Conservation (phyloP, 164 flowering plant genomes). For the Santalum album region DNA sequence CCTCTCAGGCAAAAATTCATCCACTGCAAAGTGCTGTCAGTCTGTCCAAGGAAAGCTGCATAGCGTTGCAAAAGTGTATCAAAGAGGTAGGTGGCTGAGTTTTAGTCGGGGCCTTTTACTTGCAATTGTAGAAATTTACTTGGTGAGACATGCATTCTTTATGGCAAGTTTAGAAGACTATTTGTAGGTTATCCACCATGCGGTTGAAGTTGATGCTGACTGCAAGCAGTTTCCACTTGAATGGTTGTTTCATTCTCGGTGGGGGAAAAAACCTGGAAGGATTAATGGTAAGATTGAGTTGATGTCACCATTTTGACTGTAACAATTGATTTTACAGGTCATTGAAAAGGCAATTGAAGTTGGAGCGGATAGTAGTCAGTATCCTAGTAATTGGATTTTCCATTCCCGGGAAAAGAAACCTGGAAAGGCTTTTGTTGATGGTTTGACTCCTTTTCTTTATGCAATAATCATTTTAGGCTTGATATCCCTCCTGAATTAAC, state of each 20-base stretch:
- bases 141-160: slow-evolving; percentile 14
- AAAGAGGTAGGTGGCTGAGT: slow-evolving; percentile 48
- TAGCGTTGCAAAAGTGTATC: slow-evolving; percentile 54
- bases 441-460: slow-evolving; percentile 56
- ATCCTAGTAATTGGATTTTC: slow-evolving; percentile 81
- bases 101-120: slow-evolving; percentile 2
- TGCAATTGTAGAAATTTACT: slow-evolving; percentile 7
- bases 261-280: slow-evolving; percentile 93
- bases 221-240: slow-evolving; percentile 63
- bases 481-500: not conserved
- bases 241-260: slow-evolving; percentile 96
- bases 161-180: slow-evolving; percentile 27
- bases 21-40: slow-evolving; percentile 67
- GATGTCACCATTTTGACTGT: slow-evolving; percentile 20
- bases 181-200: slow-evolving; percentile 71
- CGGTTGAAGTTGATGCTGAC: slow-evolving; percentile 93
- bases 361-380: slow-evolving; percentile 93
- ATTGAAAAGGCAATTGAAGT: slow-evolving; percentile 82
- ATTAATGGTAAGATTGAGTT: slow-evolving; percentile 64
- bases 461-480: slow-evolving; percentile 7
- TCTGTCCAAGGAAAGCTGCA: slow-evolving; percentile 57
- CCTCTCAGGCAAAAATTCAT: slow-evolving; percentile 77
- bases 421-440: slow-evolving; percentile 93
- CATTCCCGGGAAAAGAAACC: slow-evolving; percentile 93
- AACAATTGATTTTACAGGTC: slow-evolving; percentile 64